Evolutionary conservation across 2,329 filamentous ascomycete species (phyloP).

Genomic region (Pseudocercospora pini-densiflorae): DNA sequence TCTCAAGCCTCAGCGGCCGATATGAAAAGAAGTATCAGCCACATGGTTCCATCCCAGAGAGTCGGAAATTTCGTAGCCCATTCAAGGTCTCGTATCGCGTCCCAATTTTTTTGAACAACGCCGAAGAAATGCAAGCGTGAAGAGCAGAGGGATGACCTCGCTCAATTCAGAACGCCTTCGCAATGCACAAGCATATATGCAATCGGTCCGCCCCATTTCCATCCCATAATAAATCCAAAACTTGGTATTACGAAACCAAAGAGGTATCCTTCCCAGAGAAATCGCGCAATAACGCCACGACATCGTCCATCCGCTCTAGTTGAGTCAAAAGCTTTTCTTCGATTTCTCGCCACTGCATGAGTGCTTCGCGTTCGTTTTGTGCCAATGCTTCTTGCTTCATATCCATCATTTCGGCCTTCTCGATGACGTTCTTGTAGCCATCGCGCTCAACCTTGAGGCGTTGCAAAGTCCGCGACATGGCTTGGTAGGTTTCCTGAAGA

Average conservation of each 20-base stretch:
- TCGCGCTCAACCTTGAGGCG: slow-evolving; percentile 76
- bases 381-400: slow-evolving; percentile 81
- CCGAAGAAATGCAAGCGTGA: slow-evolving; percentile 14
- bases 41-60: neutral
- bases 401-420: slow-evolving; percentile 82
- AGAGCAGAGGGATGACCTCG: slow-evolving; percentile 4
- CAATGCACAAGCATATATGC: slow-evolving; percentile 13
- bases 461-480: slow-evolving; percentile 84
- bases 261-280: slow-evolving; percentile 39
- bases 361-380: slow-evolving; percentile 70
- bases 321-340: slow-evolving; percentile 78
- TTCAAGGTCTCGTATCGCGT: slow-evolving; percentile 16
- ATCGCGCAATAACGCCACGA: slow-evolving; percentile 74
- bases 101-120: slow-evolving; percentile 14
- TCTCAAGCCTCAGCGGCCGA: neutral
- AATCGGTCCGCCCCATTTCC: neutral
- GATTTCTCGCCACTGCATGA: slow-evolving; percentile 65
- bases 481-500: slow-evolving; percentile 83
- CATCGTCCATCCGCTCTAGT: slow-evolving; percentile 78
- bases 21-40: neutral
- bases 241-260: slow-evolving; percentile 26
- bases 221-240: neutral
- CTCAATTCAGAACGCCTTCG: slow-evolving; percentile 1
- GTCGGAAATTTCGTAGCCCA: slow-evolving; percentile 10
- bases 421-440: slow-evolving; percentile 72